Evolutionary conservation across 1,139 yeast genomes (phyloP), one percentile per base, ranked within the genome.

Genomic region (Magnusiomyces ingens): DNA sequence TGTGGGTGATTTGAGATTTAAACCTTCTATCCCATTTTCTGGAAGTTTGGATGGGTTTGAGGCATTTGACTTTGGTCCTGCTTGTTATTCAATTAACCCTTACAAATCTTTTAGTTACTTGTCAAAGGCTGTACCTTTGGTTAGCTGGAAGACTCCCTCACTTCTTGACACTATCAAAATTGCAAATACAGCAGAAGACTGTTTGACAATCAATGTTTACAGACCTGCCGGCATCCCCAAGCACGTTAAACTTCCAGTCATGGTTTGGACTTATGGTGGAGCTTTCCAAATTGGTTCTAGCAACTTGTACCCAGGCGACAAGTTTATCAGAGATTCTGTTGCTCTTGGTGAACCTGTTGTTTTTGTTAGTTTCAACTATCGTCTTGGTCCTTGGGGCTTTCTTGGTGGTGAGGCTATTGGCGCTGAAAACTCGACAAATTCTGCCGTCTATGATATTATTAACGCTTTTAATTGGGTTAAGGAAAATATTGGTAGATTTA

Each of bases 381-480:
- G 70, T 48, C 58, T 66, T 1, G 64, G 65, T 4, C 64, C 62
- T 2, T 66, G 64, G 50, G 72, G 73, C 1, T 67, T 64, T 53
- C 52, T 68, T 42, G 58, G 60, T n/a, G 60, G 67, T 6, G 45
- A 52, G 18, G 63, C 59, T 17, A 57, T 64, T 15, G 41, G 32
- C n/a, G 46, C 55, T 13, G 59, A 56, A n/a, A 64, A 61, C 1
- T 52, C 52, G n/a, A 42, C 59, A 21, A 68, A 68, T 47, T 60
- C 57, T 36, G 74, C 72, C 1, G 55, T 71, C 1, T 58, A 61
- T 32, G 76, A 72, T 55, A 73, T 69, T 57, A 57, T 64, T n/a
- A 47, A 57, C 40, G 76, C 71, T 1, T 56, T 72, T 13, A 59
- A 68, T 44, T 73, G 76, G 76, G 64, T 71, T 10, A 56, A 62